Conservation (phyloP, 768 basidiomycete species). For the Kwoniella pini region DNA sequence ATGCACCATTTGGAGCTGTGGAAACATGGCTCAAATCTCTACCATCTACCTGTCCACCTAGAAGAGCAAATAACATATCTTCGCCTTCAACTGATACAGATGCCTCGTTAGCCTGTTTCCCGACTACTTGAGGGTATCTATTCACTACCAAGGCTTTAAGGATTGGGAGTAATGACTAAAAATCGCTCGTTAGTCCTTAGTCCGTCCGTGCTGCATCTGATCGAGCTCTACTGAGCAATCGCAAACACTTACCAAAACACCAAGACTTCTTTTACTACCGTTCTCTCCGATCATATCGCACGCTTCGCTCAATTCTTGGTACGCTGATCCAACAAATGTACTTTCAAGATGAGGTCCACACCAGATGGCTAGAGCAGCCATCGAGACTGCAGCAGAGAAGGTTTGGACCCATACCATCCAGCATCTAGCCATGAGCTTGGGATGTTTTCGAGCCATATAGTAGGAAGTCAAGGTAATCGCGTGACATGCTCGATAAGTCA, state of each 20-base stretch:
- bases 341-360: constrained; percentile 41
- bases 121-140: constrained; percentile 39
- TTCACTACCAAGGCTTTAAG: constrained; percentile 35
- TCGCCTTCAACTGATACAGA: constrained; percentile 35
- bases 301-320: constrained; percentile 37
- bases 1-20: not conserved
- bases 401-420: constrained; percentile 50
- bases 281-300: constrained; percentile 44
- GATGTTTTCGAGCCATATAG: constrained; percentile 42
- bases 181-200: not conserved
- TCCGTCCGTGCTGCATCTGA: not conserved
- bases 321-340: constrained; percentile 34
- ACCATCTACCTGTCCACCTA: constrained; percentile 42
- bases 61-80: constrained; percentile 46
- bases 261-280: constrained; percentile 32
- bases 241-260: constrained; percentile 34
- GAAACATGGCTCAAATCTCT: not conserved
- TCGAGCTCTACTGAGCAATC: not conserved
- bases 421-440: constrained; percentile 32
- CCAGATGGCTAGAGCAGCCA: constrained; percentile 48
- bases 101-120: constrained; percentile 10
- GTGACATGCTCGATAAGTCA: constrained; percentile 42
- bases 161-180: constrained; percentile 35
- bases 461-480: constrained; percentile 38
- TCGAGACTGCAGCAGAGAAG: constrained; percentile 47